Conservation (phyloP, 2,329 filamentous ascomycete species). For the Botrytis sinoallii region DNA sequence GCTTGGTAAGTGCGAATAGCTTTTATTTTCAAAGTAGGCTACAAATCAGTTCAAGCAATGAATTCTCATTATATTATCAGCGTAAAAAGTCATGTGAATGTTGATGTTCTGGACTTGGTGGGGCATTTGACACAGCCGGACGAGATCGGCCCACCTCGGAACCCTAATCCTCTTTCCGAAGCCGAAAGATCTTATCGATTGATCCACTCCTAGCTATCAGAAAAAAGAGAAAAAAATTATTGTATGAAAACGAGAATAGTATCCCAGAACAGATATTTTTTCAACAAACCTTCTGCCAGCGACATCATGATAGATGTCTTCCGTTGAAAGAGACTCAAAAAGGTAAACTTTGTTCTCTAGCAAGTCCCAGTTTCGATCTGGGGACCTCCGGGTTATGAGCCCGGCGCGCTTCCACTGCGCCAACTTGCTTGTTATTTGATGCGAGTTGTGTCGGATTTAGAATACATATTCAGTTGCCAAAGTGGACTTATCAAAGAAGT, state of each 20-base stretch:
- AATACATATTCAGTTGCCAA: accelerated
- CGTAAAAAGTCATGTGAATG: too few species aligned
- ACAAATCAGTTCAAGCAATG: too few species aligned
- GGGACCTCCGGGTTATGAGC: conserved; percentile 41
- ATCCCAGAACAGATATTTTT: too few species aligned
- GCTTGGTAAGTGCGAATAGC: too few species aligned
- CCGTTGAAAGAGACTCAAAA: neutral
- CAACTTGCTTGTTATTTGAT: neutral
- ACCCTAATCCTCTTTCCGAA: neutral
- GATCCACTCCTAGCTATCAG: neutral
- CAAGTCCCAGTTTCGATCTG: conserved; percentile 32
- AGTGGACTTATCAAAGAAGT: neutral
- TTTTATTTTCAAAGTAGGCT: too few species aligned
- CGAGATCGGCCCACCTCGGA: neutral
- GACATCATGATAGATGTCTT: neutral
- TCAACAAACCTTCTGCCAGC: neutral
- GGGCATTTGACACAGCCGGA: neutral
- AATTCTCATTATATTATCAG: too few species aligned
- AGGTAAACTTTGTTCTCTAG: accelerated
- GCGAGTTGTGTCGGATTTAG: accelerated
- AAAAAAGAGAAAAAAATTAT: neutral
- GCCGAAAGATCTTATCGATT: neutral
- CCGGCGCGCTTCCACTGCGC: conserved; percentile 39
- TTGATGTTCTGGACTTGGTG: neutral
- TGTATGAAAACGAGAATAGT: too few species aligned